phyloP scores from a whole-genome alignment of 2,329 filamentous ascomycete genomes.

The Cryphonectria japonica region DNA sequence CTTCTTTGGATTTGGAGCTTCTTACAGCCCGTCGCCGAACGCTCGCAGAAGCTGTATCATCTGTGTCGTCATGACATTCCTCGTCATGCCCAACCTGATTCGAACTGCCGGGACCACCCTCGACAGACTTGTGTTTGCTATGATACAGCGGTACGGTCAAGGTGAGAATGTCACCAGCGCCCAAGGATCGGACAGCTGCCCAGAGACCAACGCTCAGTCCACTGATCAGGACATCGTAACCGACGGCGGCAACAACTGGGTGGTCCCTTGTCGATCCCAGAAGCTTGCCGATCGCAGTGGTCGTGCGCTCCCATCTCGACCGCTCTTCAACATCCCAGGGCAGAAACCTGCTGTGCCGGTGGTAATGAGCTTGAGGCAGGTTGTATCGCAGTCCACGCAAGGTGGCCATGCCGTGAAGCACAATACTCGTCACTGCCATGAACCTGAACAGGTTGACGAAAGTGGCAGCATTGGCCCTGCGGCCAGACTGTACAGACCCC shows the following conservation, averaged over 20 bases:
- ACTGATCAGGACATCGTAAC: slow-evolving; percentile 62
- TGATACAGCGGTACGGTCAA: slow-evolving; percentile 40
- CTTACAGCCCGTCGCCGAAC: neutral
- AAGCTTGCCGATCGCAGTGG: slow-evolving; percentile 49
- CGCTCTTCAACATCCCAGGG: slow-evolving; percentile 51
- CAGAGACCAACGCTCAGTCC: slow-evolving; percentile 58
- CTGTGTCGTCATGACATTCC: slow-evolving; percentile 30
- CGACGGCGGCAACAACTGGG: slow-evolving; percentile 59
- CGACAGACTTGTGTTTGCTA: slow-evolving; percentile 14
- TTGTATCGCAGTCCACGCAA: slow-evolving; percentile 49
- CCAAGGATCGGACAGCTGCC: slow-evolving; percentile 58
- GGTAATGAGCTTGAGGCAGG: slow-evolving; percentile 50
- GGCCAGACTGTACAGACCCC: slow-evolving; percentile 48
- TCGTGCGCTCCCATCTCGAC: slow-evolving; percentile 49
- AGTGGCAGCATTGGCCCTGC: slow-evolving; percentile 45
- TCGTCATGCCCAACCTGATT: slow-evolving; percentile 20
- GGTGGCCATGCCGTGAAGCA: slow-evolving; percentile 51
- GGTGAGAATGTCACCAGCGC: slow-evolving; percentile 53
- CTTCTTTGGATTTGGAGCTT: slow-evolving; percentile 16
- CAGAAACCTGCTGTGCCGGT: slow-evolving; percentile 52
- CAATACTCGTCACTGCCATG: slow-evolving; percentile 47
- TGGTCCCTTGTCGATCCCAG: slow-evolving; percentile 58
- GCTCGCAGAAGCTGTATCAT: neutral
- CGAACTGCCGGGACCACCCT: neutral
- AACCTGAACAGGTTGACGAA: slow-evolving; percentile 52